A percentile compares a stretch with the other conserved stretches of the same genome.
Conservation (phyloP, 2,329 filamentous ascomycete genomes). For the Pestalotiopsis sp. region DNA sequence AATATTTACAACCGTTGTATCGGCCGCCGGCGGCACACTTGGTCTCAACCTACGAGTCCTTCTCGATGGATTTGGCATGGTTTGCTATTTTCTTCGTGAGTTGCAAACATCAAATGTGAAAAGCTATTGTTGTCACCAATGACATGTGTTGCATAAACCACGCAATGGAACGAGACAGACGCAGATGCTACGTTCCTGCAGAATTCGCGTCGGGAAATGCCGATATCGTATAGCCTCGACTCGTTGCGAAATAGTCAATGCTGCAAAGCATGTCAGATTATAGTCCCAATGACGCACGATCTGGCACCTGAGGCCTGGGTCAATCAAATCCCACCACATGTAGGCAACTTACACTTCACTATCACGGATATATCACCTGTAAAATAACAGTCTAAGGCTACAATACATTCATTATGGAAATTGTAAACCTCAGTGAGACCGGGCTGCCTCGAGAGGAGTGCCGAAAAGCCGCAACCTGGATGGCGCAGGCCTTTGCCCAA, state of each 20-base stretch:
- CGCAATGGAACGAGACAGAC: not conserved
- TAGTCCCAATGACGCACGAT: not conserved
- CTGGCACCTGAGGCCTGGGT: not conserved
- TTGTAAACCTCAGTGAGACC: not conserved
- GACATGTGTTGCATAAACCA: not conserved
- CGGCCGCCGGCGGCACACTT: no score
- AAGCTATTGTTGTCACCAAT: not conserved
- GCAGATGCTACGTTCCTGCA: not conserved
- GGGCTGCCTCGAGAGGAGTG: not conserved
- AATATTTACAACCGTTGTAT: no score
- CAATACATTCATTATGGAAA: not conserved
- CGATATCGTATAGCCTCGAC: not conserved
- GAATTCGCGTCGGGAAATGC: not conserved
- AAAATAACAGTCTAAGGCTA: no score
- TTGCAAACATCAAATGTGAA: no score
- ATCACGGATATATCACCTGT: not conserved
- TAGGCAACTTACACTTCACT: not conserved
- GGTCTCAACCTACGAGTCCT: no score
- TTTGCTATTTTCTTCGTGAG: no score
- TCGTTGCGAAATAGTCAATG: no score
- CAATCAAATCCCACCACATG: not conserved
- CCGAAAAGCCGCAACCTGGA: not conserved
- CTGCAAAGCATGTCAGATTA: not conserved
- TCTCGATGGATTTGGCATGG: no score
- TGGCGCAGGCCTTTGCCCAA: conserved; percentile 3